phyloP scores from a whole-genome alignment of 1,284 basidiomycete species.

The Psilocybe mexicana region DNA sequence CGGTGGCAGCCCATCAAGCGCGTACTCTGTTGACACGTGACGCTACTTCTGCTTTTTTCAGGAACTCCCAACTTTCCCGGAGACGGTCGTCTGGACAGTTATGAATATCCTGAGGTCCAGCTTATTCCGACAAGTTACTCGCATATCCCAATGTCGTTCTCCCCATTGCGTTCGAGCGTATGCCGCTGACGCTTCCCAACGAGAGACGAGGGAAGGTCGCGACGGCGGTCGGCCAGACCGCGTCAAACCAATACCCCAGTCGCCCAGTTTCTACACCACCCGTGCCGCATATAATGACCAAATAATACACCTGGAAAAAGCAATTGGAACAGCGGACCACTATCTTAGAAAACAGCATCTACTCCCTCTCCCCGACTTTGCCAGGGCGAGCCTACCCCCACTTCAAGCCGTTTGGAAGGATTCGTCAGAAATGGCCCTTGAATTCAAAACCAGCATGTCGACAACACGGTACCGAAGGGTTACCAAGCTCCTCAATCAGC shows the following conservation, averaged over 20 bases:
- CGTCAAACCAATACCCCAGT: slow-evolving; percentile 43
- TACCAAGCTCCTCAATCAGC: slow-evolving; percentile 65
- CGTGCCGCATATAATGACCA: slow-evolving; percentile 78
- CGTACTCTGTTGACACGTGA: slow-evolving; percentile 33
- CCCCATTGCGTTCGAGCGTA: slow-evolving; percentile 29
- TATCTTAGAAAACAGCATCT: slow-evolving; percentile 70
- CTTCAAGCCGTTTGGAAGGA: slow-evolving; percentile 70
- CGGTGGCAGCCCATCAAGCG: slow-evolving; percentile 5
- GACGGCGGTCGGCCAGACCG: slow-evolving; percentile 13
- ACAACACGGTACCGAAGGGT: slow-evolving; percentile 76
- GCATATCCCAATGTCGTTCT: slow-evolving; percentile 6
- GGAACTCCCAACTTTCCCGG: not conserved
- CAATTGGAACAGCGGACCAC: slow-evolving; percentile 57
- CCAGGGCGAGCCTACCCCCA: slow-evolving; percentile 59
- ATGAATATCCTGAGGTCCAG: slow-evolving; percentile 23
- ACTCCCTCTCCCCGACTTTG: slow-evolving; percentile 75
- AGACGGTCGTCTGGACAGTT: not conserved
- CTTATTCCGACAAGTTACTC: slow-evolving; percentile 14
- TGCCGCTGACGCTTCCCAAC: slow-evolving; percentile 26
- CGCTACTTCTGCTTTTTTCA: slow-evolving; percentile 20
- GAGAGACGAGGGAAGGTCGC: not conserved
- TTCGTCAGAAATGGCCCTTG: slow-evolving; percentile 55
- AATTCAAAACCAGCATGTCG: slow-evolving; percentile 65
- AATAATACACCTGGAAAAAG: slow-evolving; percentile 66
- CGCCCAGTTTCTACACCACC: slow-evolving; percentile 89